phyloP scores from a whole-genome alignment of 345 rosid genomes.

The Ceriops zippeliana region DNA sequence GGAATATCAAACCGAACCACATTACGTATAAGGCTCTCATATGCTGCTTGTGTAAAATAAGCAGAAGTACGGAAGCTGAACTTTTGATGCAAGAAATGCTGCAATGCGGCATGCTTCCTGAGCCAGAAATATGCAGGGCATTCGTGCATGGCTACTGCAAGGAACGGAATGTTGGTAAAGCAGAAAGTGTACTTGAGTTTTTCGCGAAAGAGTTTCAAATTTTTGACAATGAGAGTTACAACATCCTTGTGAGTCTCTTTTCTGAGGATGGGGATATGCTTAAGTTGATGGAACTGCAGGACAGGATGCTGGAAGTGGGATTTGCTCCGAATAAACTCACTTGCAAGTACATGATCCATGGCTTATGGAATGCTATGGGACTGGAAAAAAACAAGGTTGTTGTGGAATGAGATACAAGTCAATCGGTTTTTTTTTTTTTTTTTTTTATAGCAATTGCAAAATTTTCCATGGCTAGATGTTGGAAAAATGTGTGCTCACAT shows the following conservation, averaged over 20 bases:
- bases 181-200: constrained; percentile 47
- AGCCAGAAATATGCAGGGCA: constrained; percentile 48
- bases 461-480: not conserved
- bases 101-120: constrained; percentile 45
- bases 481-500: not conserved
- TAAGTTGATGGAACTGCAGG: constrained; percentile 53
- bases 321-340: constrained; percentile 54
- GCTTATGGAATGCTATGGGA: constrained; percentile 26
- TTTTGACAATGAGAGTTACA: constrained; percentile 57
- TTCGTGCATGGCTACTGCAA: constrained; percentile 55
- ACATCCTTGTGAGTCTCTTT: constrained; percentile 36
- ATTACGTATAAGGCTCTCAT: constrained; percentile 53
- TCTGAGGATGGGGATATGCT: constrained; percentile 45
- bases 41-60: constrained; percentile 42
- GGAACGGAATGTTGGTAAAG: constrained; percentile 46
- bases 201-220: constrained; percentile 58
- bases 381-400: constrained; percentile 3
- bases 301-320: constrained; percentile 61
- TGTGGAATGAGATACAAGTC: constrained; percentile 1
- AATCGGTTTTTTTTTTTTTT: too few species aligned
- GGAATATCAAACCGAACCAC: constrained; percentile 28
- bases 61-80: constrained; percentile 49
- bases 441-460: not conserved
- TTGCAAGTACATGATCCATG: constrained; percentile 52
- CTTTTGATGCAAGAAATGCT: constrained; percentile 63